Evolutionary conservation across 2,329 filamentous ascomycete species (phyloP), one percentile per base, ranked within the genome.

Genomic region (Tolypocladium nubicola): DNA sequence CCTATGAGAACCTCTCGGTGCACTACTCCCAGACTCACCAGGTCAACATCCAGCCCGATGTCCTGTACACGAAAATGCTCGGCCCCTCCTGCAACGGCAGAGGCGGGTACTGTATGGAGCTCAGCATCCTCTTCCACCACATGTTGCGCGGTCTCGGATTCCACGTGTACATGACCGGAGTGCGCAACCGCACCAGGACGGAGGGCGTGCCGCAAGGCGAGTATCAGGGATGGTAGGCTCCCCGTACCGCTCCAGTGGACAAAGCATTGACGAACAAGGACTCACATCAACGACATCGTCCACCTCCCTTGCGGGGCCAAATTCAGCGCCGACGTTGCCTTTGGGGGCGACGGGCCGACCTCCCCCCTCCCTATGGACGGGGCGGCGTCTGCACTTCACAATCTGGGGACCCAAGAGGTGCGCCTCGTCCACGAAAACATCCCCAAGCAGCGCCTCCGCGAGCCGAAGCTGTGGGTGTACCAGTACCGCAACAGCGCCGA

Each of bases 41-140:
- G 2, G 71, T 80, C 52, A 58, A 67, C 14, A 74, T 84, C 3
- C 68, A 77, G 23, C 75, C 77, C 0, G 68, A 76, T 23, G 58
- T 67, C 52, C 70, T 82, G 1, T 83, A 77, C 64, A 59, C 66
- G 4, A 84, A 83, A 60, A 73, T 82, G 54, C 70, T 84, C 14
- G 56, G 54, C 19, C 64, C 60, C 1, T 62, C 72, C 49, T 65
- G 68, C 2, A 72, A 74, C 2, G 73, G 72, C 7, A 69, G 74
- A 1, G 83, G 83, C 1, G 82, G 83, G 0, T 86, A 84, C 68
- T 86, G 82, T 67, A 81, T 86, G 75, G 82, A 85, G 64, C 71
- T 76, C 21, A 78, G 74, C 49, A 76, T 83, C 47, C 73, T 85
- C 16, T 84, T 33, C 30, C 30, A 33, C 30, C 30, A 33, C 30